Base-by-base conservation (phyloP, 2,329 filamentous ascomycete species). In the Ophiostoma pallidulum region DNA sequence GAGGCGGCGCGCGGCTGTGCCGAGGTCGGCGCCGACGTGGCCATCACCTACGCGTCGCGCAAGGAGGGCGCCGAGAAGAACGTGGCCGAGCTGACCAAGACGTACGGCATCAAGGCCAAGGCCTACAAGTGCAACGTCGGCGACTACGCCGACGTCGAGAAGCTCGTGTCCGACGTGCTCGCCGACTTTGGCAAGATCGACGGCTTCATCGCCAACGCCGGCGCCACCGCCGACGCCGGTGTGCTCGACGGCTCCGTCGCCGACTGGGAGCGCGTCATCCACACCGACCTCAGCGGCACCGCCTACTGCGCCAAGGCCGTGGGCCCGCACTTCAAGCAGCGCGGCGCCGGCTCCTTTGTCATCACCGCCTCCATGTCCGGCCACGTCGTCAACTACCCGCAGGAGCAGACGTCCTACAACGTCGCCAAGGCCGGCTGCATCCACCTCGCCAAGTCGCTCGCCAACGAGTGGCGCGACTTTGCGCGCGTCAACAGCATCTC, bases 301-400 rank as follows among this genome's bases (percentile, higher is more conserved):
- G 88, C 84, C 66, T 91, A 86, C 73, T 86, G 80, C 59, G 85
- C 84, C 32, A 76, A 75, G 57, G 80, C 78, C 0, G 84, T 84
- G 1, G 77, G 78, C 22, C 55, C 75, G 38, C 71, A 80, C 59
- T 82, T 82, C 49, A 73, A 77, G 60, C 72, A 72, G 58, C 67
- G 86, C 20, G 71, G 77, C 43, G 70, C 73, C 22, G 84, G 85
- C 19, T 84, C 79, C 61, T 87, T 91, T 63, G 79, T 91, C 55
- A 82, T 82, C 22, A 91, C 86, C 7, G 82, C 86, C 1, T 84
- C 79, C 49, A 90, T 91, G 77, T 84, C 78, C 56, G 86, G 80
- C 4, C 84, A 84, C 60, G 82, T 90, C 57, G 83, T 80, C 61
- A 90, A 89, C 61, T 74, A 86, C 49, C 86, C 85, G 6, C 84